These are phyloP conservation scores for Pseudopithomyces maydicus DNA, from an alignment of 2,329 filamentous ascomycete genomes.

Conservation along the genomic window DNA sequence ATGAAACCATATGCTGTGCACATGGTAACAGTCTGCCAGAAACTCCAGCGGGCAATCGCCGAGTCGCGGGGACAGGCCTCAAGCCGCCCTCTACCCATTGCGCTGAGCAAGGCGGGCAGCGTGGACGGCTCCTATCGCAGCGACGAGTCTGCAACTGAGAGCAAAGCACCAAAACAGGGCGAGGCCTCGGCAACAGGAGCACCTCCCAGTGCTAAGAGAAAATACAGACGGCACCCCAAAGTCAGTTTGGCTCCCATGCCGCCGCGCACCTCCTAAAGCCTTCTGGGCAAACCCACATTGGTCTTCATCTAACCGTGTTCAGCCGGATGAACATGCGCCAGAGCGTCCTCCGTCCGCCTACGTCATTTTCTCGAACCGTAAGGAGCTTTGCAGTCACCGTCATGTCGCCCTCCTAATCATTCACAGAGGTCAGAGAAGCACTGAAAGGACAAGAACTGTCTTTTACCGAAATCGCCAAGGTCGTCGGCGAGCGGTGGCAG, in stretches of 20 bases:
- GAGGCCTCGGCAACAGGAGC: conserved; percentile 44
- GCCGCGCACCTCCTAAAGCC: not conserved
- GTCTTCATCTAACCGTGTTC: conserved; percentile 21
- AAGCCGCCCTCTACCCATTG: conserved; percentile 41
- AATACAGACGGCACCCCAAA: conserved; percentile 79
- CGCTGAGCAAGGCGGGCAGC: conserved; percentile 54
- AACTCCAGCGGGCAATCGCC: conserved; percentile 82
- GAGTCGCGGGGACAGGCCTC: conserved; percentile 65
- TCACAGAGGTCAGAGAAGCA: conserved; percentile 73
- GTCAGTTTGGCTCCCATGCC: conserved; percentile 47
- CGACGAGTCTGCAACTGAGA: conserved; percentile 56
- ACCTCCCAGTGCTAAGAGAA: conserved; percentile 62
- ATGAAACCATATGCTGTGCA: not conserved
- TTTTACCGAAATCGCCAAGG: conserved; percentile 82
- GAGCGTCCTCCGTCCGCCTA: conserved; percentile 82
- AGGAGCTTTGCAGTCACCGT: conserved; percentile 40
- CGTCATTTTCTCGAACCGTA: conserved; percentile 84
- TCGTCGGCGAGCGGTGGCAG: conserved; percentile 84
- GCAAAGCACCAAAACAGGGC: conserved; percentile 49
- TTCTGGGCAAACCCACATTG: not conserved
- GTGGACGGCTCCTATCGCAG: conserved; percentile 63
- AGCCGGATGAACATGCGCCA: conserved; percentile 80
- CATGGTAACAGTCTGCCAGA: conserved; percentile 53
- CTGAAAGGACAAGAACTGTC: conserved; percentile 76
- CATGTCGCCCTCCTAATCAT: conserved; percentile 18